These are phyloP conservation scores for Cladobotryum protrusum DNA, from an alignment of 2,329 filamentous ascomycete genomes.

Conservation along the genomic window DNA sequence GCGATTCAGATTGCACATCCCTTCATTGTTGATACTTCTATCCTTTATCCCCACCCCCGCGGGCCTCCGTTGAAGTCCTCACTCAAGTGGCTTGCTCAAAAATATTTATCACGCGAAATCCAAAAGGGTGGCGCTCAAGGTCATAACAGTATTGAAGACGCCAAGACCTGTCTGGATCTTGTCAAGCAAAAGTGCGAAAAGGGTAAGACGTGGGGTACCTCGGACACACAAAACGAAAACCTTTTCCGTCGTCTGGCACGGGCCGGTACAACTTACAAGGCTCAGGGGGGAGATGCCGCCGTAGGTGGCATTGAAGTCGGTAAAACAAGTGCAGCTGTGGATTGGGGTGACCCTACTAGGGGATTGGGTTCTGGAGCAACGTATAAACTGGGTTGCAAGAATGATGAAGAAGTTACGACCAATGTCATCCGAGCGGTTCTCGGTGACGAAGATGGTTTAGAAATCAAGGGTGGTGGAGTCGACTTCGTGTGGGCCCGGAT, in stretches of 20 bases:
- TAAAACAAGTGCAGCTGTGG: constrained; percentile 69
- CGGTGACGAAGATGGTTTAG: constrained; percentile 51
- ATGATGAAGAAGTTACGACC: constrained; percentile 52
- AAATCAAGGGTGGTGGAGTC: constrained; percentile 54
- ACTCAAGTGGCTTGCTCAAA: constrained; percentile 81
- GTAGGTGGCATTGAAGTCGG: constrained; percentile 49
- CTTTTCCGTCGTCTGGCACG: constrained; percentile 77
- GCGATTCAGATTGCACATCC: constrained; percentile 84
- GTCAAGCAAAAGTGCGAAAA: constrained; percentile 95
- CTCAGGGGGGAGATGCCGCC: constrained; percentile 52
- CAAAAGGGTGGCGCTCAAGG: constrained; percentile 71
- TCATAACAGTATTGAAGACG: constrained; percentile 91
- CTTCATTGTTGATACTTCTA: constrained; percentile 85
- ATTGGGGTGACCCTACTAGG: constrained; percentile 75
- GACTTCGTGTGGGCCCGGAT: constrained; percentile 64
- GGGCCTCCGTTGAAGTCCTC: constrained; percentile 86
- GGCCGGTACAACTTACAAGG: constrained; percentile 55
- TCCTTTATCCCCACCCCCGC: constrained; percentile 84
- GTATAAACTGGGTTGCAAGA: constrained; percentile 49
- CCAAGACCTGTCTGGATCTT: constrained; percentile 82
- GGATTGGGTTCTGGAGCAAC: constrained; percentile 52
- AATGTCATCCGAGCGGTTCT: constrained; percentile 52
- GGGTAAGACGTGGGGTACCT: constrained; percentile 77
- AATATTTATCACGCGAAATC: constrained; percentile 80
- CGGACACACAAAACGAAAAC: constrained; percentile 74